Percentiles rank a stretch among this genome's conserved stretches.
These are phyloP conservation scores for Boletus nobilissimus DNA, from an alignment of 1,284 basidiomycete genomes.

Conservation along the genomic window DNA sequence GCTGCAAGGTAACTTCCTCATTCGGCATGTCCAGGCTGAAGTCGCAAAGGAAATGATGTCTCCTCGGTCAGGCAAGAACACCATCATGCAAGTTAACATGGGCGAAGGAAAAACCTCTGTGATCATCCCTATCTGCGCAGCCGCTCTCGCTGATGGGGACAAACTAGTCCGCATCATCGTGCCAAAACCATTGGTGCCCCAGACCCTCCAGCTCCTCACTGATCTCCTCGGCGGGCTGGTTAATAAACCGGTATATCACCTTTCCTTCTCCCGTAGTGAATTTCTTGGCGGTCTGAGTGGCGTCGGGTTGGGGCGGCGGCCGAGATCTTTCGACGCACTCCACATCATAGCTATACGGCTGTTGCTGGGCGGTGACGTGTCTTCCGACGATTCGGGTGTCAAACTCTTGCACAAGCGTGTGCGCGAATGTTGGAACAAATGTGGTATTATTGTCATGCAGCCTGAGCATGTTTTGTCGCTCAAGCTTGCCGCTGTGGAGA, in stretches of 20 bases:
- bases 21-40: no score
- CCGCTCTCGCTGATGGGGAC: background rate
- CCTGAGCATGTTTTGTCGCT: slow-evolving; percentile 10
- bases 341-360: no score
- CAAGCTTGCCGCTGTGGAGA: background rate
- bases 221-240: background rate
- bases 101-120: slow-evolving; percentile 17
- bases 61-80: no score
- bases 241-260: background rate
- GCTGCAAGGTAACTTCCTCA: background rate
- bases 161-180: background rate
- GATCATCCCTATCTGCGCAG: slow-evolving; percentile 10
- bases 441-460: background rate
- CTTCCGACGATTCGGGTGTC: no score
- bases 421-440: background rate
- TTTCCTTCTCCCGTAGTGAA: background rate
- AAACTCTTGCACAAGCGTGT: background rate
- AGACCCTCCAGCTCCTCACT: background rate
- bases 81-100: no score
- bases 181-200: background rate
- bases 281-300: no score
- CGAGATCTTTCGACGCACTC: no score
- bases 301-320: no score
- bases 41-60: no score
- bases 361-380: no score